A percentile compares a stretch with the other conserved stretches of the same genome.
These are phyloP conservation scores for Phytophthora cactorum DNA, from an alignment of 352 stramenopile genomes.

Conservation along the genomic window DNA sequence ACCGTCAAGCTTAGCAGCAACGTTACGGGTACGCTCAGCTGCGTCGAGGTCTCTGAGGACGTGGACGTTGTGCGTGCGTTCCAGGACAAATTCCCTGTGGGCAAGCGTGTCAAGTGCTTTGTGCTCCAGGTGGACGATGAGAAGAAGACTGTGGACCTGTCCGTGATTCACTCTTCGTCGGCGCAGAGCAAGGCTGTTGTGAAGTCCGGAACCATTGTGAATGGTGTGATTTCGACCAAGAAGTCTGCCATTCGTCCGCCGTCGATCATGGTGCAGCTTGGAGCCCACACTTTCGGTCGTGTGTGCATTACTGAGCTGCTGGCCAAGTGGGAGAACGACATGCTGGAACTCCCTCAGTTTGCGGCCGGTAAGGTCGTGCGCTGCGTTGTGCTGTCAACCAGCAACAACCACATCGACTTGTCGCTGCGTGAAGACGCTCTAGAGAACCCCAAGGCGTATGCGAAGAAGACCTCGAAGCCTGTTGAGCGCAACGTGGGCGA, in stretches of 20 bases:
- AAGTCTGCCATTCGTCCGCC: conserved; percentile 76
- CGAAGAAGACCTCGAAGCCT: conserved; percentile 42
- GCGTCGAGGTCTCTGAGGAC: conserved; percentile 75
- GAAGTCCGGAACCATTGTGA: conserved; percentile 62
- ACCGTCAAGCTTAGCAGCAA: conserved; percentile 76
- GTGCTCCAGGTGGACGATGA: conserved; percentile 74
- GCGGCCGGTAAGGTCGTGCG: conserved; percentile 68
- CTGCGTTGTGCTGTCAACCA: conserved; percentile 73
- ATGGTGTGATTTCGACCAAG: conserved; percentile 76
- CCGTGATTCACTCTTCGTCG: conserved; percentile 54
- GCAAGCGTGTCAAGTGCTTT: conserved; percentile 73
- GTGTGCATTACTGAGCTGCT: conserved; percentile 85
- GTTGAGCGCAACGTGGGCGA: conserved; percentile 68
- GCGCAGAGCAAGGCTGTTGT: conserved; percentile 40
- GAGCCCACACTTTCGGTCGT: conserved; percentile 74
- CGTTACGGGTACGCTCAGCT: conserved; percentile 68
- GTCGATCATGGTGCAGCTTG: conserved; percentile 88
- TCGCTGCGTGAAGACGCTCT: conserved; percentile 76
- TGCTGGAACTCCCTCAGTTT: conserved; percentile 75
- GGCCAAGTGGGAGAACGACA: conserved; percentile 70
- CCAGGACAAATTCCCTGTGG: conserved; percentile 74
- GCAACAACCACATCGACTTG: conserved; percentile 67
- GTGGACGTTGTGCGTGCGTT: conserved; percentile 62
- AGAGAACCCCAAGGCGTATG: conserved; percentile 58
- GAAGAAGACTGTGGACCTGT: conserved; percentile 80